Evolutionary conservation across 805 yeast genomes (phyloP), one percentile per base, ranked within the genome.

Genomic region (Wickerhamomyces bisporus): DNA sequence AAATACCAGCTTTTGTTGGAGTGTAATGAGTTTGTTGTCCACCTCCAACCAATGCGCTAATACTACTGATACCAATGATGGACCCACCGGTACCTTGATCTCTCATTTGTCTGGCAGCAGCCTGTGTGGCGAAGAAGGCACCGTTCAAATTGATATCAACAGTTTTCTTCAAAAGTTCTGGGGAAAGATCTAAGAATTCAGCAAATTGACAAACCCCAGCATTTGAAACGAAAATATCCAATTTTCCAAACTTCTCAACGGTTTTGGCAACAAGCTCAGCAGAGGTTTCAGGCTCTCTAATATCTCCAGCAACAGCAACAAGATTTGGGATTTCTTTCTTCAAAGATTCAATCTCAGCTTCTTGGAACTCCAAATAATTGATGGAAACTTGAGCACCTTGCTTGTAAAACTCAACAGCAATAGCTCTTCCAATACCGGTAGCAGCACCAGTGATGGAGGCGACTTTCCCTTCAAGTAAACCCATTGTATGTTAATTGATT

Each of bases 1-100:
- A 47, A 30, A 69, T 56, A 14, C 71, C 74, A n/a, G 71, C 72
- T 40, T 69, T 69, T 11, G 74, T 66, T 14, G 73, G 71, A n/a
- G 71, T 65, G 48, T 69, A 69, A 44, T 68, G 73, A 4, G 68
- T 62, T 42, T 68, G 74, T 30, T 49, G 47, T 6, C 64, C 71
- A 20, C 74, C 75, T 15, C 73, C 74, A 7, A 68, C 73, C 9
- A 68, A 50, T 1, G 73, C 72, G 41, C 68, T 60, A 39, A 69
- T 66, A 32, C 66, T 58, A 18, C 66, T 57, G 29, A 68, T 52
- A 9, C 70, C 73, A 28, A 70, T 69, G 38, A 70, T 68, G 12
- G 70, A 65, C 2, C 76, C 76, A 20, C 74, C 73, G 32, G 61
- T 62, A 6, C 73, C 72, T 41, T 70, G 74, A 19, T 49, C 47